Evolutionary conservation across 225 moss, liverwort and hornwort species (phyloP).

Genomic region (Polytrichum commune): DNA sequence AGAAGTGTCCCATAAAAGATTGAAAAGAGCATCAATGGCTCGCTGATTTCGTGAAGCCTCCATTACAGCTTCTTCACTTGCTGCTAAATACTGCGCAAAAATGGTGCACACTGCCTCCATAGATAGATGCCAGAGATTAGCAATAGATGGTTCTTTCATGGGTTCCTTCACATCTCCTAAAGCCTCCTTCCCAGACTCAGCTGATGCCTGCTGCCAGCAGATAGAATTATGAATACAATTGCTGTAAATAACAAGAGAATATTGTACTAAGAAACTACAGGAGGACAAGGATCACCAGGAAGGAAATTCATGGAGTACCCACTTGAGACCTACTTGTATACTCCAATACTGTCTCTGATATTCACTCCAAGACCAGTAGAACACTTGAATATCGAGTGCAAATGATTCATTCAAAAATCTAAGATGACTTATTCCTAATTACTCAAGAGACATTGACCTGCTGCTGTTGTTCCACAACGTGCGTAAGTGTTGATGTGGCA

Average conservation of each 20-base stretch:
- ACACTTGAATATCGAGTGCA: too few species aligned
- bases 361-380: too few species aligned
- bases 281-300: too few species aligned
- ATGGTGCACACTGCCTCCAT: constrained; percentile 60
- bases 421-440: too few species aligned
- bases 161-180: constrained; percentile 23
- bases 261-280: too few species aligned
- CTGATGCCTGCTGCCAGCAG: constrained; percentile 38
- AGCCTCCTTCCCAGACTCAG: constrained; percentile 25
- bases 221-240: not conserved
- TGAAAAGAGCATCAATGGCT: constrained; percentile 66
- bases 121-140: constrained; percentile 56
- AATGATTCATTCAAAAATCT: too few species aligned
- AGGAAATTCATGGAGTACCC: too few species aligned
- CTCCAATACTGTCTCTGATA: too few species aligned
- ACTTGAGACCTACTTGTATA: too few species aligned
- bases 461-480: constrained; percentile 65
- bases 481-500: constrained; percentile 55
- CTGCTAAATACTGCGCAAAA: constrained; percentile 59
- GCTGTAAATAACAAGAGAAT: too few species aligned
- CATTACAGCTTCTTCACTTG: constrained; percentile 61
- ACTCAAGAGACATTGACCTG: constrained; percentile 21
- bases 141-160: constrained; percentile 22
- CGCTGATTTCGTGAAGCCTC: constrained; percentile 65
- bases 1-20: constrained; percentile 59